Percentiles rank a stretch among this genome's conserved stretches.
phyloP scores from a whole-genome alignment of 176 grass and related monocot species.

The Oryza glaberrima region DNA sequence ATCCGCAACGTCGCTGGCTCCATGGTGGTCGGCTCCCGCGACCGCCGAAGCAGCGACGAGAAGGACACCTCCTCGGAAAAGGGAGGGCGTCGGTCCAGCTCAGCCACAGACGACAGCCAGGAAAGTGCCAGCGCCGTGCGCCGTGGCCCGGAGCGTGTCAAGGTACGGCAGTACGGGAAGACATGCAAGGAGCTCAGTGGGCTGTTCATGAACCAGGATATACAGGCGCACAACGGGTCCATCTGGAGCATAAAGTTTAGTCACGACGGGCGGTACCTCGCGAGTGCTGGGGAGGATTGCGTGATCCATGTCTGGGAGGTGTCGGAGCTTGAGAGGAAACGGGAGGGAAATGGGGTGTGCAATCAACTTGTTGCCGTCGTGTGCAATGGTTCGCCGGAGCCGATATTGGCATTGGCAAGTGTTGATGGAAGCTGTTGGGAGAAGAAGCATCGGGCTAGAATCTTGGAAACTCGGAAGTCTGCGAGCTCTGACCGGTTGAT shows the following conservation, averaged over 20 bases:
- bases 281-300: constrained; percentile 89
- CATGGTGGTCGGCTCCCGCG: constrained; percentile 51
- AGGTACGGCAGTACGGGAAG: constrained; percentile 79
- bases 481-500: constrained; percentile 62
- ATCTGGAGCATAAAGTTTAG: constrained; percentile 94
- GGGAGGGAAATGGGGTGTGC: constrained; percentile 58
- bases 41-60: constrained; percentile 77
- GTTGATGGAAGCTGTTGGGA: constrained; percentile 59
- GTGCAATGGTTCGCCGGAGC: constrained; percentile 65
- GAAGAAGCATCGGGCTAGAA: constrained; percentile 66
- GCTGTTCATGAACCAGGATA: constrained; percentile 88
- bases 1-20: constrained; percentile 66
- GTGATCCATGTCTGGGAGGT: constrained; percentile 97
- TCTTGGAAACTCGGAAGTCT: constrained; percentile 53
- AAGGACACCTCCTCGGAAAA: constrained; percentile 88
- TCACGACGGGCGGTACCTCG: constrained; percentile 76
- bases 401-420: constrained; percentile 46
- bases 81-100: constrained; percentile 84
- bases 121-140: constrained; percentile 50
- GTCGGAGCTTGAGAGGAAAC: constrained; percentile 58
- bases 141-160: constrained; percentile 63
- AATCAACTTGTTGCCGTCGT: constrained; percentile 65
- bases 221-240: constrained; percentile 80
- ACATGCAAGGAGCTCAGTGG: constrained; percentile 88
- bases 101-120: constrained; percentile 92